phyloP scores from a whole-genome alignment of 306 rosid genomes.

The Gastrolobium villosum region DNA sequence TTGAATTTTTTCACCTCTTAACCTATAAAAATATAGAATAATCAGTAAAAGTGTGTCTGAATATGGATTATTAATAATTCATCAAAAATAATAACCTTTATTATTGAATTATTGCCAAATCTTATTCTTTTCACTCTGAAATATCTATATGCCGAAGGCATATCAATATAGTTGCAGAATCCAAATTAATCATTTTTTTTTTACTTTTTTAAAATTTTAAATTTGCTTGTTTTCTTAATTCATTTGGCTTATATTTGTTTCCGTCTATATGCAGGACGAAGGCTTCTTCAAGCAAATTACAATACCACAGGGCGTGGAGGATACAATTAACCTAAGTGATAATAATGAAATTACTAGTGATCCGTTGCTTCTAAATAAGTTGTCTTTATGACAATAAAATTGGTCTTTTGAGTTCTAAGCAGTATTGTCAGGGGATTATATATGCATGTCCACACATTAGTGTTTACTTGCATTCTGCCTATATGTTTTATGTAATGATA shows the following conservation, averaged over 20 bases:
- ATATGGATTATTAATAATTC: too few relatives aligned
- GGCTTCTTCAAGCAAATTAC: constrained; percentile 26
- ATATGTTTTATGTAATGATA: not conserved
- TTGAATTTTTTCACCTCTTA: too few relatives aligned
- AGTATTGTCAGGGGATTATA: too few relatives aligned
- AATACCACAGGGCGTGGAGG: constrained; percentile 40
- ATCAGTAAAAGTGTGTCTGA: too few relatives aligned
- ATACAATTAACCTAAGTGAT: constrained; percentile 4
- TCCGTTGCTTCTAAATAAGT: not conserved
- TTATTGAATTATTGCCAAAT: too few relatives aligned
- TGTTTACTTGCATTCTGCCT: not conserved
- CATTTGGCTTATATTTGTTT: not conserved
- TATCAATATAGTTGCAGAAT: not conserved
- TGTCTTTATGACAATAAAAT: not conserved
- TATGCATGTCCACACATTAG: not conserved
- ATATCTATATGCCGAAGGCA: too few relatives aligned
- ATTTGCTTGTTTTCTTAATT: not conserved
- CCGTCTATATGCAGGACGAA: constrained; percentile 22
- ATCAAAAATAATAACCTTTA: too few relatives aligned
- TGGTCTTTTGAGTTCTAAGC: not conserved
- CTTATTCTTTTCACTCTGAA: too few relatives aligned
- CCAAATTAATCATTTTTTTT: not conserved
- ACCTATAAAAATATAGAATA: too few relatives aligned
- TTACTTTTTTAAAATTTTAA: not conserved
- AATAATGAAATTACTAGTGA: not conserved